These are phyloP conservation scores for Russula sp. DNA, from an alignment of 768 basidiomycete genomes.

Conservation along the genomic window DNA sequence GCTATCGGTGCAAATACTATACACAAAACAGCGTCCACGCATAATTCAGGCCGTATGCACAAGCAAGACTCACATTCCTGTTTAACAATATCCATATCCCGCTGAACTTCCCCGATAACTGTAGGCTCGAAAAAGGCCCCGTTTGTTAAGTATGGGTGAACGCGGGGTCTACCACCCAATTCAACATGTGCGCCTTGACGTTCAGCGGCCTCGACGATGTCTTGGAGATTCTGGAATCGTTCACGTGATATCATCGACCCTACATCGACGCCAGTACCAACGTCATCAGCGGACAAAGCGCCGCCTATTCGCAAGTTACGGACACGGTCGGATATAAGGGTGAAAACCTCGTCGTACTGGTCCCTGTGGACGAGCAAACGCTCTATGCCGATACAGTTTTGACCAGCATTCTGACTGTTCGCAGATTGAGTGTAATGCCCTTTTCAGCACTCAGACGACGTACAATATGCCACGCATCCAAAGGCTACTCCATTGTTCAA, in stretches of 20 bases:
- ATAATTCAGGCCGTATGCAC: slow-evolving; percentile 2
- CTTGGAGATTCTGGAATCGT: slow-evolving; percentile 52
- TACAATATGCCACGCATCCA: slow-evolving; percentile 94
- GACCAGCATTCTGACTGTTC: slow-evolving; percentile 82
- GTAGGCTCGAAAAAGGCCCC: slow-evolving; percentile 88
- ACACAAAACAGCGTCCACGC: slow-evolving; percentile 11
- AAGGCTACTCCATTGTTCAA: slow-evolving; percentile 72
- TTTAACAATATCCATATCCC: slow-evolving; percentile 71
- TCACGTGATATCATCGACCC: slow-evolving; percentile 60
- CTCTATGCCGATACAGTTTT: slow-evolving; percentile 98
- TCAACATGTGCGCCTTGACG: slow-evolving; percentile 61
- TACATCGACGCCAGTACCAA: slow-evolving; percentile 70
- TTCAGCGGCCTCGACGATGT: slow-evolving; percentile 62
- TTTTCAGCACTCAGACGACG: slow-evolving; percentile 35
- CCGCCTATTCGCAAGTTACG: slow-evolving; percentile 73
- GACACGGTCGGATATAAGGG: slow-evolving; percentile 60
- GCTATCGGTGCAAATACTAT: slow-evolving; percentile 93
- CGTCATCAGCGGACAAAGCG: slow-evolving; percentile 69
- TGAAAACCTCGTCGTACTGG: slow-evolving; percentile 74
- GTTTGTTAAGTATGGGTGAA: slow-evolving; percentile 63
- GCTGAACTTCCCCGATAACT: slow-evolving; percentile 73
- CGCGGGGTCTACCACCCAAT: slow-evolving; percentile 61
- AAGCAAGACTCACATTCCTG: slow-evolving; percentile 62
- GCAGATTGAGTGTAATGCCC: neutral
- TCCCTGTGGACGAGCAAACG: slow-evolving; percentile 79